Conservation (phyloP, 169 alveolate species). For the Plasmodium fragile region DNA sequence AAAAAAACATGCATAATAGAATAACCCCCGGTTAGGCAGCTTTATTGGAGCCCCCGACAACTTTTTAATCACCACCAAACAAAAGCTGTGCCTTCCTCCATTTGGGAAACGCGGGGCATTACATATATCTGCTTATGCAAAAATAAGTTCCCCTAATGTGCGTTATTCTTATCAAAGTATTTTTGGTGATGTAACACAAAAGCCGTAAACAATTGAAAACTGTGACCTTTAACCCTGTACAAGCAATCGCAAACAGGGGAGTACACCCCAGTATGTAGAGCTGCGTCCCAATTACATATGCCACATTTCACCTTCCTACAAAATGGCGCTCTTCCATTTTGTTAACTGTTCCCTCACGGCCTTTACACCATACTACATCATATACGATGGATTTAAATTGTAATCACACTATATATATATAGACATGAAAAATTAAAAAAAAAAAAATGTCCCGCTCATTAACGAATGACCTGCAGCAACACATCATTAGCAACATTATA, state of each 20-base stretch:
- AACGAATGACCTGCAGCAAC: neutral
- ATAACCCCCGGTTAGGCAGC: neutral
- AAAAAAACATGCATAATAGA: neutral
- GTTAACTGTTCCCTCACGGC: constrained; percentile 60
- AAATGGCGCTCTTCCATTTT: constrained; percentile 61
- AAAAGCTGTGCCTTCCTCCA: neutral
- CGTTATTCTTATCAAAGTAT: neutral
- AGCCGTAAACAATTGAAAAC: neutral
- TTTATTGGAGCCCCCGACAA: neutral
- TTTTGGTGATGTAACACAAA: neutral
- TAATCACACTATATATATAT: neutral
- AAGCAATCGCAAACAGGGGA: neutral
- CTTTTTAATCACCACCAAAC: neutral
- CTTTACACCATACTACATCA: constrained; percentile 55
- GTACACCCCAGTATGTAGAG: neutral
- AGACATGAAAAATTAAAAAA: neutral
- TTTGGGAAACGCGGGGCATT: neutral
- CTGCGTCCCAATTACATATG: neutral
- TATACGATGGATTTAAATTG: constrained; percentile 65
- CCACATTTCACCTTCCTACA: neutral
- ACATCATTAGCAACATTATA: neutral
- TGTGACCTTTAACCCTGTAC: neutral
- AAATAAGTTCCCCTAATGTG: neutral
- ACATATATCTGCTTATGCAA: neutral
- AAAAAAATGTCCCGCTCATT: neutral